phyloP scores from a whole-genome alignment of 179 eudicot genomes.

The Vitellaria paradoxa region DNA sequence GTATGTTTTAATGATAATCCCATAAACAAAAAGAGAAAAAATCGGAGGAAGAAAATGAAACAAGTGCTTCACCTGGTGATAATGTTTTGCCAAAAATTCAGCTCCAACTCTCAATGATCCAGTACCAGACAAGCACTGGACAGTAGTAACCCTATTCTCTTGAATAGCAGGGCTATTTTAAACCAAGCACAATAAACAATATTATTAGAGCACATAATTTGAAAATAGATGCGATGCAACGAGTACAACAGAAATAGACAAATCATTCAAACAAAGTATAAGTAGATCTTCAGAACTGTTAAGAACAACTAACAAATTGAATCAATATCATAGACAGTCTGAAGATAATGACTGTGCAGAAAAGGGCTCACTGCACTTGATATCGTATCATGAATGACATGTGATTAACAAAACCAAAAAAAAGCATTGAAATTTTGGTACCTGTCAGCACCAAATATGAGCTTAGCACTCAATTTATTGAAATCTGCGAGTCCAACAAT shows the following conservation, averaged over 20 bases:
- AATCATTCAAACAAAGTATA: slow-evolving; percentile 6
- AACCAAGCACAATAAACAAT: slow-evolving; percentile 14
- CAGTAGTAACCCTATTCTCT: slow-evolving; percentile 86
- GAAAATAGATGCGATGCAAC: background rate
- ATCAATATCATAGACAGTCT: background rate
- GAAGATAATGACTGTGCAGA: background rate
- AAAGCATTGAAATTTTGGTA: slow-evolving; percentile 14
- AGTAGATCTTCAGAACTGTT: background rate
- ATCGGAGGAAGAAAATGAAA: background rate
- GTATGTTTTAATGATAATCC: slow-evolving; percentile 4
- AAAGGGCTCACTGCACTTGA: background rate
- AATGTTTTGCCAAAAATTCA: slow-evolving; percentile 79
- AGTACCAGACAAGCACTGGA: slow-evolving; percentile 93
- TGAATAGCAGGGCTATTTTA: slow-evolving; percentile 69
- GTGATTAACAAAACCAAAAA: no score
- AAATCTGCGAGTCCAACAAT: slow-evolving; percentile 90
- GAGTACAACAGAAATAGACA: slow-evolving; percentile 1
- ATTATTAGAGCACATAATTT: background rate
- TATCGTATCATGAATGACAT: no score
- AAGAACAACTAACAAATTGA: background rate
- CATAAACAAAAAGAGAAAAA: background rate
- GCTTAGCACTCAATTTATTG: slow-evolving; percentile 91
- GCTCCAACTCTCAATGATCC: slow-evolving; percentile 94
- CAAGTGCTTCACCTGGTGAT: slow-evolving; percentile 59
- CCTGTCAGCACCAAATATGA: slow-evolving; percentile 94